Conservation (phyloP, 345 rosid species). For the Dimocarpus longan region DNA sequence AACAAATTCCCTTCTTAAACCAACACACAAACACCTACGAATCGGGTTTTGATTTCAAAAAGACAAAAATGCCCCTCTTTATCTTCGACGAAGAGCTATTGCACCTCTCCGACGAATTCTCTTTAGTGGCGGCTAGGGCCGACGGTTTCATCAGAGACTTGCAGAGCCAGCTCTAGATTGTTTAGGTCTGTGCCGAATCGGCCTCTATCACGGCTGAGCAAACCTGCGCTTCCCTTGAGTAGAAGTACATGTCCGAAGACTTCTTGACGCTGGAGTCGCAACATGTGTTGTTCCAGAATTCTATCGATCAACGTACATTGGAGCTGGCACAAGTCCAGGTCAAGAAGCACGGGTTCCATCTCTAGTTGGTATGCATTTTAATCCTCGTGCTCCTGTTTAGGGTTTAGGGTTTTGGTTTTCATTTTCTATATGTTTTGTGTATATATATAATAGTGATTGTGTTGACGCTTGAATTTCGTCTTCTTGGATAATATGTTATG, state of each 20-base stretch:
- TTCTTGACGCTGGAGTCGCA: constrained; percentile 64
- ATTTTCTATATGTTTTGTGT: neutral
- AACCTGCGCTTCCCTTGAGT: constrained; percentile 91
- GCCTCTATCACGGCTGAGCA: constrained; percentile 92
- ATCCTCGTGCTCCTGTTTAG: neutral
- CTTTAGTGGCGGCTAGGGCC: constrained; percentile 71
- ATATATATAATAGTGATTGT: neutral
- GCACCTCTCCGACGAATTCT: constrained; percentile 60
- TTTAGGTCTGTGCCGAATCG: constrained; percentile 83
- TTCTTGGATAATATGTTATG: neutral
- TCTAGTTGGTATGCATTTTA: constrained; percentile 51
- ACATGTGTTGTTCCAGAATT: constrained; percentile 65
- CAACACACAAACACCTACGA: no score
- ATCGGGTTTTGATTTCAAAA: no score
- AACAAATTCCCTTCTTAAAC: no score
- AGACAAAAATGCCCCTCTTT: constrained; percentile 90
- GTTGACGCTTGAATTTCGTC: neutral
- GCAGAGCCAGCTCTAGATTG: constrained; percentile 63
- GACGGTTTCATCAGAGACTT: constrained; percentile 68
- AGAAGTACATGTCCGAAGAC: constrained; percentile 79
- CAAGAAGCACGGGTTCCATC: constrained; percentile 79
- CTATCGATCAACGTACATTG: constrained; percentile 58
- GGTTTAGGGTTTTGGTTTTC: neutral
- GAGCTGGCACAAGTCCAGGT: constrained; percentile 76
- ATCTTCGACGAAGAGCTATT: constrained; percentile 86